These are phyloP conservation scores for Pestalotiopsis sp. DNA, from an alignment of 2,329 filamentous ascomycete species.

Conservation along the genomic window DNA sequence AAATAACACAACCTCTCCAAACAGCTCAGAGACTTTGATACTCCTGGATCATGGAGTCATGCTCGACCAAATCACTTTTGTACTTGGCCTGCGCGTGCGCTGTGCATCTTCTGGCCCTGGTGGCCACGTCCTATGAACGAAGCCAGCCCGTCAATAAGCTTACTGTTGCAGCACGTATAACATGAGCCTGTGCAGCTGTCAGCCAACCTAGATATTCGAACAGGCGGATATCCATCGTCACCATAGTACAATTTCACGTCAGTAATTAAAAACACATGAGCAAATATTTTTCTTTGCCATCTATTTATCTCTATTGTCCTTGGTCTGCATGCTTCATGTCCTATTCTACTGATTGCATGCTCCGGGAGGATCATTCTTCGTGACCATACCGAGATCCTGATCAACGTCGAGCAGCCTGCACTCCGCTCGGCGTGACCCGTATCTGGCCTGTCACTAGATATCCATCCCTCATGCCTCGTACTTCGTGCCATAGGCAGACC, in stretches of 20 bases:
- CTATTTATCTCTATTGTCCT: conserved; percentile 1
- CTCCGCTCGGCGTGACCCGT: conserved; percentile 22
- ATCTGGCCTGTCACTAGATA: conserved; percentile 1
- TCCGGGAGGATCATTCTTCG: neutral
- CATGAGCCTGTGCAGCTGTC: neutral
- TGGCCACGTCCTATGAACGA: too few relatives aligned
- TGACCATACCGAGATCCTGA: neutral
- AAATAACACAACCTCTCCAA: neutral
- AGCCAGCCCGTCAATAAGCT: neutral
- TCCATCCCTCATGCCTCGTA: neutral
- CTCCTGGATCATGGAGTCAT: too few relatives aligned
- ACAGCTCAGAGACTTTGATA: too few relatives aligned
- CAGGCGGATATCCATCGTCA: too few relatives aligned
- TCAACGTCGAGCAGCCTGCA: conserved; percentile 29
- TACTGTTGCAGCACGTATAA: neutral
- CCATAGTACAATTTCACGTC: too few relatives aligned
- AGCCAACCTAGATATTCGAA: too few relatives aligned
- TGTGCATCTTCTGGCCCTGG: neutral
- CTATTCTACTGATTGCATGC: conserved; percentile 6
- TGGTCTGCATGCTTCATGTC: conserved; percentile 1
- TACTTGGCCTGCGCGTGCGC: too few relatives aligned
- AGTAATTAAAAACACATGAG: neutral
- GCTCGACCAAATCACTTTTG: too few relatives aligned
- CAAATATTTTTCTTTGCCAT: neutral
- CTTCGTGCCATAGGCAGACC: conserved; percentile 5